Conservation (phyloP, 495 filamentous ascomycete species). For the Evernia prunastri region DNA sequence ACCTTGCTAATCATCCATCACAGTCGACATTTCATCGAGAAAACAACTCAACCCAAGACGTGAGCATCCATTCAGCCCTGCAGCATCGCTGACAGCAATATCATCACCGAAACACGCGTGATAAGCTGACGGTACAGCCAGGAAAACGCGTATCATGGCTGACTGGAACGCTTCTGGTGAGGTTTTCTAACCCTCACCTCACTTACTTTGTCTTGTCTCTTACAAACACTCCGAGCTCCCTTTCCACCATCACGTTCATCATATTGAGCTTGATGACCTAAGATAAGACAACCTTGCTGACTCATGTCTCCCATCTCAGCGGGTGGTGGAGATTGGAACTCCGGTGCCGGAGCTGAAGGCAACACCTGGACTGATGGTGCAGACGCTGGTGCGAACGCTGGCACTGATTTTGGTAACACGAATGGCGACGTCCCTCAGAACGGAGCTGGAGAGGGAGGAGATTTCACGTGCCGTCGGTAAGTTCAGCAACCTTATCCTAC, state of each 20-base stretch:
- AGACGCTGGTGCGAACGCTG: constrained; percentile 18
- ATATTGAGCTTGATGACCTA: not conserved
- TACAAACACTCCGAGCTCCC: too few species aligned
- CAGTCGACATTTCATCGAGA: not conserved
- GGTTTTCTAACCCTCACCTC: not conserved
- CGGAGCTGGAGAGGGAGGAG: constrained; percentile 22
- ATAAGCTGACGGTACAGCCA: not conserved
- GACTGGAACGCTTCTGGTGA: constrained; percentile 12
- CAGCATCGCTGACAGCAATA: not conserved
- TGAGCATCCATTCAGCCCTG: not conserved
- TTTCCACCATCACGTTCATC: not conserved
- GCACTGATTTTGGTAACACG: constrained; percentile 15
- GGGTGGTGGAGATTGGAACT: constrained; percentile 11
- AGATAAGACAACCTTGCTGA: not conserved
- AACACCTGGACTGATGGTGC: constrained; percentile 12
- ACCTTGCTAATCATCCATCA: not conserved
- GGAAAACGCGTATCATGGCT: constrained; percentile 1
- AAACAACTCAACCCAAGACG: not conserved
- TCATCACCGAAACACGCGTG: not conserved
- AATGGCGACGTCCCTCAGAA: not conserved
- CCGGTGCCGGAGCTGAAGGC: constrained; percentile 8
- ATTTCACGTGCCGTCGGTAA: constrained; percentile 31
- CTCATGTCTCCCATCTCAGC: not conserved
- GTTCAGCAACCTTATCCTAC: not conserved
- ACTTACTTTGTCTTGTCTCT: not conserved